A percentile compares a stretch with the other conserved stretches of the same genome.
These are phyloP conservation scores for Vaccinium macrocarpon DNA, from an alignment of 148 eudicot species.

Conservation along the genomic window DNA sequence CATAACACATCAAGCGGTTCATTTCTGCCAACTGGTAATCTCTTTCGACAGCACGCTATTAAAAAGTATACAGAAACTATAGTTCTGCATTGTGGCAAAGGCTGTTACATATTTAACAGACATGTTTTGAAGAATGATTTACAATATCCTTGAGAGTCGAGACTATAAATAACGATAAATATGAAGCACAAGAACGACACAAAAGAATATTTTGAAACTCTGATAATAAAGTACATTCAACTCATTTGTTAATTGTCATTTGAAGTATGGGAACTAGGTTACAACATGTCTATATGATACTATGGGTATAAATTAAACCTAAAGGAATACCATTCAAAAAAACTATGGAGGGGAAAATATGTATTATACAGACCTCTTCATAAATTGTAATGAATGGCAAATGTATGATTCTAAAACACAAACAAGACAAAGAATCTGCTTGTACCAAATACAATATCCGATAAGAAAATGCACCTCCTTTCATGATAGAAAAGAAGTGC, in stretches of 20 bases:
- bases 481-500: constrained; percentile 63
- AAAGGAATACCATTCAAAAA: neutral
- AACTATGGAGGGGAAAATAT: constrained; percentile 1
- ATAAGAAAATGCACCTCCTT: constrained; percentile 9
- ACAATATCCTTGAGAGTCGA: too few species aligned
- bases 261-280: neutral
- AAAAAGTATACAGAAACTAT: too few species aligned
- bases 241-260: neutral
- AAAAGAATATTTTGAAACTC: neutral
- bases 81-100: too few species aligned
- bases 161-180: too few species aligned
- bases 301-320: neutral
- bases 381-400: neutral
- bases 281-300: neutral
- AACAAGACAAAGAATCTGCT: constrained; percentile 1
- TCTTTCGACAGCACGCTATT: too few species aligned
- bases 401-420: neutral
- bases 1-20: too few species aligned
- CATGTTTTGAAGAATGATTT: too few species aligned
- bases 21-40: too few species aligned
- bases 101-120: too few species aligned
- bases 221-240: neutral
- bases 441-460: neutral
- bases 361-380: constrained; percentile 4
- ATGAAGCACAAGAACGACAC: neutral